Evolutionary conservation across 768 basidiomycete genomes (phyloP).

Genomic region (Ramaria sp.): DNA sequence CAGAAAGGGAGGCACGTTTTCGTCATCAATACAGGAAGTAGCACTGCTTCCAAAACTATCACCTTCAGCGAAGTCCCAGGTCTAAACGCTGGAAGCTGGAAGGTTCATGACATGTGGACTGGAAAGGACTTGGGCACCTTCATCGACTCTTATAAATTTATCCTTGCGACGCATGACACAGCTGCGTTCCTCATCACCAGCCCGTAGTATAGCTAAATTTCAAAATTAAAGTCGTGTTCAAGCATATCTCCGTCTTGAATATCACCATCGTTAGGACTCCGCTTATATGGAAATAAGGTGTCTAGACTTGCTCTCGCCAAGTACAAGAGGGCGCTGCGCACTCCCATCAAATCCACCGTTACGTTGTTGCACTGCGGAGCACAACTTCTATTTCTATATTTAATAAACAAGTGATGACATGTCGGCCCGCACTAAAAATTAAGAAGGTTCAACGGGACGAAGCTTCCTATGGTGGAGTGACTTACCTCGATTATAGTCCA

Average conservation of each 20-base stretch:
- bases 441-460: background rate
- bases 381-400: constrained; percentile 13
- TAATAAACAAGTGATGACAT: constrained; percentile 75
- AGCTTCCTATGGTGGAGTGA: background rate
- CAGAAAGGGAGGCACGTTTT: constrained; percentile 34
- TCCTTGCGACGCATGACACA: constrained; percentile 39
- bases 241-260: background rate
- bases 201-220: background rate
- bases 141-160: constrained; percentile 26
- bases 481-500: constrained; percentile 78
- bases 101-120: constrained; percentile 47
- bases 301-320: background rate
- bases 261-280: background rate
- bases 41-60: constrained; percentile 33
- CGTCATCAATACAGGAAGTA: constrained; percentile 13
- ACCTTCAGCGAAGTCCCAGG: constrained; percentile 35
- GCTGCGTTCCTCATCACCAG: constrained; percentile 35
- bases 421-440: constrained; percentile 49
- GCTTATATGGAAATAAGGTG: background rate
- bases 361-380: background rate
- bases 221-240: background rate
- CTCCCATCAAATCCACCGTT: no score
- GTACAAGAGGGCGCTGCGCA: background rate
- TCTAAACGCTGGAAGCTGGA: constrained; percentile 20
- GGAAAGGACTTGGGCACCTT: constrained; percentile 26